Base-by-base conservation (phyloP, 805 yeast species). In the Myxozyma mucilagina region DNA sequence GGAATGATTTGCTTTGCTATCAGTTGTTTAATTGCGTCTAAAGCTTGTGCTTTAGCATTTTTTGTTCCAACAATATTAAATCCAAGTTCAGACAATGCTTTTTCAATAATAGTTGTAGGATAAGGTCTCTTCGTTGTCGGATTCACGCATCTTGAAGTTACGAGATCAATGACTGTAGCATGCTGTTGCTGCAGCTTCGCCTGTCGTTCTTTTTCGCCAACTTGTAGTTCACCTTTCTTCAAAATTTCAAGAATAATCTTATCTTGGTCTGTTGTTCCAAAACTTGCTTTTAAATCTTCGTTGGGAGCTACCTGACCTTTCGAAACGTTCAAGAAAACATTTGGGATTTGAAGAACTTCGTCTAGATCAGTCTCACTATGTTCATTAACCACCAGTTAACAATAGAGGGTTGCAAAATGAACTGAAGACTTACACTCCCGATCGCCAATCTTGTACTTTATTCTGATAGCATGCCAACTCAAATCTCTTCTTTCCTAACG, bases 401-500 rank as follows among this genome's bases (percentile, higher is more conserved):
- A 20, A 8, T 13, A 39, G 47, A 8, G 29, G 29, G 6, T 9
- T 18, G 20, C 34, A 45, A 45, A 50, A 38, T 35, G 13, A 38
- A n/a, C 16, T 32, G 10, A 18, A 3, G 5, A 69, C 78, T 59
- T 68, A 76, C 72, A 89, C 85, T 60, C 87, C 89, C 63, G 83
- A 82, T 68, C 97, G 80, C 84, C 91, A 94, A 73, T 94, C 99
- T 73, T 93, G 98, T 4, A 94, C 97, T 72, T 94, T 94, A 70
- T 94, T 94, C 71, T 90, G 97, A 73, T 94, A 94, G 71, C 99
- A 94, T 0, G 98, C 98, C 48, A 94, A 82, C 74, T 94, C 99
- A 69, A 91, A 94, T 66, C 97, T 79, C 74, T 90, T 89, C 72
- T 90, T 90, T 45, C 79, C 72, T 66, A 16, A 10, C 38, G 18